Percentiles rank a stretch among this genome's conserved stretches.
These are phyloP conservation scores for Phyllosticta ampelicida DNA, from an alignment of 2,329 filamentous ascomycete species.

Conservation along the genomic window DNA sequence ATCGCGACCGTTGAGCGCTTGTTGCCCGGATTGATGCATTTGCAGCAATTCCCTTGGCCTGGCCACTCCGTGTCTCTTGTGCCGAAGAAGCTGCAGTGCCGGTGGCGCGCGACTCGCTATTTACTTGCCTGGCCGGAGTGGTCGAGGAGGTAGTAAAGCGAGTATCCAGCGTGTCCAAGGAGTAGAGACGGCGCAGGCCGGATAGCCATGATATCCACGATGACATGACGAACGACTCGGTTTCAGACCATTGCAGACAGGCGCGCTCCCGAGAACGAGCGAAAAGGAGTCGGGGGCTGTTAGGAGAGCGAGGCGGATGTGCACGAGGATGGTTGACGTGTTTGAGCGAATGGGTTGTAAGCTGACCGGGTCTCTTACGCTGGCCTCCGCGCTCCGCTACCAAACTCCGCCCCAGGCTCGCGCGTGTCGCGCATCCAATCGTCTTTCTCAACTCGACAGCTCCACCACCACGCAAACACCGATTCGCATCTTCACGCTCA, in stretches of 20 bases:
- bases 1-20: slow-evolving; percentile 52
- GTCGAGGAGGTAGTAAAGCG: slow-evolving; percentile 62
- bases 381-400: neutral
- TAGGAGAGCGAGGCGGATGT: neutral
- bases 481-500: neutral
- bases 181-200: slow-evolving; percentile 45
- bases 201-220: neutral
- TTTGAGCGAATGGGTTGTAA: neutral
- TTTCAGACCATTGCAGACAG: neutral
- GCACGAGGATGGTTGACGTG: neutral
- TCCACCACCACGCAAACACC: neutral
- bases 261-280: neutral
- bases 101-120: slow-evolving; percentile 22
- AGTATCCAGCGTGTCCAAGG: slow-evolving; percentile 58
- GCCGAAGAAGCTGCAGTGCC: slow-evolving; percentile 24
- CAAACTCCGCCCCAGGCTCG: neutral
- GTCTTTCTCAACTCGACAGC: neutral
- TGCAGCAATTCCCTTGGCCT: slow-evolving; percentile 23
- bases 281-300: neutral
- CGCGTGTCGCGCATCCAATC: neutral
- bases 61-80: slow-evolving; percentile 13
- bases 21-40: slow-evolving; percentile 19
- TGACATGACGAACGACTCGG: neutral
- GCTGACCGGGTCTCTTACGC: neutral
- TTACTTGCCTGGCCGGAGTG: slow-evolving; percentile 43